Conservation (phyloP, 345 rosid genomes). For the Isatis tinctoria region DNA sequence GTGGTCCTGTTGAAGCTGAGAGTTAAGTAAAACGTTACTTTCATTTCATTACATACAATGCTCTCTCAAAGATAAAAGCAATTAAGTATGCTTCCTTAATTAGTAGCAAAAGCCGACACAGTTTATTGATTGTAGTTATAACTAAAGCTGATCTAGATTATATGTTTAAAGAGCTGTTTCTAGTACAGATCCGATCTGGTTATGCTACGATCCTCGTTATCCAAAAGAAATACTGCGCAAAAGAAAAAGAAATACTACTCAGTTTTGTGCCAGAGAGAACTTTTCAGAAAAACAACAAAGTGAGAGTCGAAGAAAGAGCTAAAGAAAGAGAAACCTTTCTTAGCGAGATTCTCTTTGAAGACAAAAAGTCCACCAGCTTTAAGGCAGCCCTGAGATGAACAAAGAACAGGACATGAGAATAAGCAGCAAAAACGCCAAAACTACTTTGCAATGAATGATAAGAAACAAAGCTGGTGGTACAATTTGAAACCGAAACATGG, state of each 20-base stretch:
- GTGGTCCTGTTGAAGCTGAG: conserved; percentile 52
- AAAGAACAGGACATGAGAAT: not conserved
- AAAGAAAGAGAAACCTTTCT: conserved; percentile 43
- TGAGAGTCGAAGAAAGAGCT: too few species aligned
- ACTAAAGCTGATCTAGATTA: not conserved
- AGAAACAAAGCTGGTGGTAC: conserved; percentile 49
- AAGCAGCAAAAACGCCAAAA: too few species aligned
- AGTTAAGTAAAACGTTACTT: conserved; percentile 18
- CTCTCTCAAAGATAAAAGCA: conserved; percentile 10
- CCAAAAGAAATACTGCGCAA: too few species aligned
- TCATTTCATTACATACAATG: not conserved
- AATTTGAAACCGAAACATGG: too few species aligned
- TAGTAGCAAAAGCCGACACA: conserved; percentile 24
- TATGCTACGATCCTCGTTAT: too few species aligned
- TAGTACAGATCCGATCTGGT: too few species aligned
- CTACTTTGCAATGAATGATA: not conserved
- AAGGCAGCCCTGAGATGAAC: conserved; percentile 60
- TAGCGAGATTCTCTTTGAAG: conserved; percentile 83
- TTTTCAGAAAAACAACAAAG: too few species aligned
- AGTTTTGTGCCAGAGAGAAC: too few species aligned
- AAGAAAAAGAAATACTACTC: too few species aligned
- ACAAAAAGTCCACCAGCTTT: conserved; percentile 85
- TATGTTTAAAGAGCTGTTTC: too few species aligned
- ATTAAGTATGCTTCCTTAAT: conserved; percentile 12
- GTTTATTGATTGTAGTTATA: conserved; percentile 16